Conservation (phyloP, 2,329 filamentous ascomycete species). For the Lecanicillium sp. region DNA sequence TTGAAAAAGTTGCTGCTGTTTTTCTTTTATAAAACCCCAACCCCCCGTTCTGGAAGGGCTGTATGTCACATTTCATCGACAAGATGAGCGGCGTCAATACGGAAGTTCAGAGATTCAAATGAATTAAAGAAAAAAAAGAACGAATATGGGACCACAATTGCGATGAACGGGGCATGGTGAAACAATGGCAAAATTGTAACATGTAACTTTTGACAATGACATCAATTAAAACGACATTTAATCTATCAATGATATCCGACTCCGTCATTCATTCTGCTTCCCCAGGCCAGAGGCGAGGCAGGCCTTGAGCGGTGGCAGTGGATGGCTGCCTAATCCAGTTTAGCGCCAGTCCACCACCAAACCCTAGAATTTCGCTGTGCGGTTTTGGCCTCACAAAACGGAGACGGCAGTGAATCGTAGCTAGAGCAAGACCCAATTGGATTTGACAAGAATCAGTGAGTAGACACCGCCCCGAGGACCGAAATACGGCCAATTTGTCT, state of each 20-base stretch:
- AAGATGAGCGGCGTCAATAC: slow-evolving; percentile 62
- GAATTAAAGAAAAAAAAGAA: slow-evolving; percentile 27
- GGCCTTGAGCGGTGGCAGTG: slow-evolving; percentile 2
- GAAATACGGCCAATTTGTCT: slow-evolving; percentile 10
- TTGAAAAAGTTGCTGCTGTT: slow-evolving; percentile 45
- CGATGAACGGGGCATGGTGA: neutral
- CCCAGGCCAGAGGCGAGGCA: slow-evolving; percentile 14
- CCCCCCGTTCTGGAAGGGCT: slow-evolving; percentile 53
- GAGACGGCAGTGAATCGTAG: slow-evolving; percentile 25
- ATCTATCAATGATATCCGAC: neutral
- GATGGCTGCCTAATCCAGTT: slow-evolving; percentile 36
- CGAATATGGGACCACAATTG: neutral
- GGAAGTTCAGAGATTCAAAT: slow-evolving; percentile 48
- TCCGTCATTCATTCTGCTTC: slow-evolving; percentile 10
- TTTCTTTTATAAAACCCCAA: slow-evolving; percentile 35
- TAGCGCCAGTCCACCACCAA: slow-evolving; percentile 35
- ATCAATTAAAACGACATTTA: neutral
- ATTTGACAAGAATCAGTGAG: slow-evolving; percentile 32
- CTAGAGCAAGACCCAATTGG: slow-evolving; percentile 27
- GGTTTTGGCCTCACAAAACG: slow-evolving; percentile 35
- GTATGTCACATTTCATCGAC: slow-evolving; percentile 56
- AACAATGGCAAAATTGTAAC: neutral
- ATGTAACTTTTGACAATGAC: neutral
- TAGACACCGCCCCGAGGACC: slow-evolving; percentile 11
- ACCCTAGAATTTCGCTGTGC: slow-evolving; percentile 40